Evolutionary conservation across 345 rosid genomes (phyloP).

Genomic region (Salix purpurea): DNA sequence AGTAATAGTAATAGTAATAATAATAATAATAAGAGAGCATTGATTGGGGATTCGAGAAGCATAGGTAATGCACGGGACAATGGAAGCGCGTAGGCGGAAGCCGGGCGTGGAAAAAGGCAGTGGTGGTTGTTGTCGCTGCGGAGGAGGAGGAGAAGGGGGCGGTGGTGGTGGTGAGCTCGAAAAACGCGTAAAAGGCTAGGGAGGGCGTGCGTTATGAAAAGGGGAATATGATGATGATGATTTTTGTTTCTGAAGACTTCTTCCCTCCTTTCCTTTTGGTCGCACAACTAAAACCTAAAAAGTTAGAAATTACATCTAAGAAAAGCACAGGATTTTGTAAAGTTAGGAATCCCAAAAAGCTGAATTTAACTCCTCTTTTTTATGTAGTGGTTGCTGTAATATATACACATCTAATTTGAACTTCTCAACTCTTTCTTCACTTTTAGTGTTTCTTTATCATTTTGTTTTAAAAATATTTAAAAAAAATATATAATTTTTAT

Average conservation of each 20-base stretch:
- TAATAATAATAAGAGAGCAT: neutral
- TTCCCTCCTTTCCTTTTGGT: neutral
- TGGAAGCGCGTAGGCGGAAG: neutral
- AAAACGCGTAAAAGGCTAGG: conserved; percentile 68
- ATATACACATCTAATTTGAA: too few relatives aligned
- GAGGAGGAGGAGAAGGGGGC: neutral
- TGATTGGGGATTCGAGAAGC: neutral
- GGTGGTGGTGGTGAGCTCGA: conserved; percentile 23
- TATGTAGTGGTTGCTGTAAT: too few relatives aligned
- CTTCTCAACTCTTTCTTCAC: too few relatives aligned
- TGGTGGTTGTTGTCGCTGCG: conserved; percentile 12
- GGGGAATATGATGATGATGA: conserved; percentile 21
- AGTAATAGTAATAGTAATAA: too few relatives aligned
- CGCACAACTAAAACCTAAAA: neutral
- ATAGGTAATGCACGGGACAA: neutral
- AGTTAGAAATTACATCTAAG: neutral
- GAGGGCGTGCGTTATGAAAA: conserved; percentile 69
- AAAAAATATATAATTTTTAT: too few relatives aligned
- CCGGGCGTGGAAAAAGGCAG: neutral
- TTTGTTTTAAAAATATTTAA: too few relatives aligned
- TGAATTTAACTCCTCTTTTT: neutral
- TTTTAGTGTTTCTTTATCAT: too few relatives aligned
- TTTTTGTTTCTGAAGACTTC: neutral
- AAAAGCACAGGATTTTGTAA: conserved; percentile 1
- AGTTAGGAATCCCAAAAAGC: conserved; percentile 25